These are phyloP conservation scores for Singerocomus rubriflavus DNA, from an alignment of 1,284 basidiomycete genomes.

Conservation along the genomic window DNA sequence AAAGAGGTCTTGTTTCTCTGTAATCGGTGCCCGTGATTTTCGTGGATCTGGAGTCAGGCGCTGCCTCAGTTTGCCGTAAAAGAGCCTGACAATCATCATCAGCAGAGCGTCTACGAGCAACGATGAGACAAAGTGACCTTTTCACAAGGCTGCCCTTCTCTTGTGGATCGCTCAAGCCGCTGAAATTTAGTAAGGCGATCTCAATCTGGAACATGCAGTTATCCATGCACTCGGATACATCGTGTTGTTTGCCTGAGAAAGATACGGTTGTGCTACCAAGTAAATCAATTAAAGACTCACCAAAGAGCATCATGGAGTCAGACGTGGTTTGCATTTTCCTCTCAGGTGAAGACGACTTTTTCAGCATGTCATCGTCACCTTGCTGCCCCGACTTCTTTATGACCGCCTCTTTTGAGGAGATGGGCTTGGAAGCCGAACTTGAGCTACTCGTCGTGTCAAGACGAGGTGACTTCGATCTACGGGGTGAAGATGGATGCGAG, in stretches of 20 bases:
- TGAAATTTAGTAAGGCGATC: slow-evolving; percentile 79
- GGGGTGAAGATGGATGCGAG: slow-evolving; percentile 39
- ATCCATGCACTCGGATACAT: slow-evolving; percentile 98
- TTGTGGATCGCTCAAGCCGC: slow-evolving; percentile 53
- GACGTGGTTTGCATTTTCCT: slow-evolving; percentile 54
- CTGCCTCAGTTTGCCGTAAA: slow-evolving; percentile 86
- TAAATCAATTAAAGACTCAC: slow-evolving; percentile 40
- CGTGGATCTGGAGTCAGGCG: slow-evolving; percentile 53
- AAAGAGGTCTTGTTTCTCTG: slow-evolving; percentile 89
- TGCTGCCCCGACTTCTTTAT: slow-evolving; percentile 26
- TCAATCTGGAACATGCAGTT: slow-evolving; percentile 99
- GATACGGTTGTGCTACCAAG: background rate
- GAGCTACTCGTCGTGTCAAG: slow-evolving; percentile 31
- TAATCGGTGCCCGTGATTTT: slow-evolving; percentile 55
- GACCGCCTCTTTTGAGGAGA: slow-evolving; percentile 45
- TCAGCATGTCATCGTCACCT: slow-evolving; percentile 28
- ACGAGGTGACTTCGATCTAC: slow-evolving; percentile 38
- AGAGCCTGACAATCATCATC: slow-evolving; percentile 53
- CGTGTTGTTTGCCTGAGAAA: slow-evolving; percentile 82
- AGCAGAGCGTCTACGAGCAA: background rate
- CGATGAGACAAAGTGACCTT: slow-evolving; percentile 42
- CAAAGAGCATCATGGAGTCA: slow-evolving; percentile 89
- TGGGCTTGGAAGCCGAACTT: slow-evolving; percentile 29
- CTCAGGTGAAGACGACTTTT: slow-evolving; percentile 61
- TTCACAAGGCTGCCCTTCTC: slow-evolving; percentile 76